These are phyloP conservation scores for Exophiala xenobiotica DNA, from an alignment of 2,329 filamentous ascomycete species.

Conservation along the genomic window DNA sequence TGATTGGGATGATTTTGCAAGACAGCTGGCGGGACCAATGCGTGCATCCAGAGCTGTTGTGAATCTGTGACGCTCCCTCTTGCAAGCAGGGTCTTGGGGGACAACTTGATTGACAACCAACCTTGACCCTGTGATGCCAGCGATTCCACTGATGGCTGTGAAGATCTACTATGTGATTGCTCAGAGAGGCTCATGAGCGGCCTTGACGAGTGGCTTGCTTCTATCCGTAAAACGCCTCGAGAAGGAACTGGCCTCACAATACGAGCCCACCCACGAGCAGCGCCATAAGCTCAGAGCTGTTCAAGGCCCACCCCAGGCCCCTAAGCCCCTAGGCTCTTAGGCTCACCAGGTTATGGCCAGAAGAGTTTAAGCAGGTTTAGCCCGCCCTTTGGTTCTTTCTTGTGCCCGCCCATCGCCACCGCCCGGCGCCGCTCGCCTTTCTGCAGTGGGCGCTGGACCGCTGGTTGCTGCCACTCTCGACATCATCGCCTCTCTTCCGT, in stretches of 20 bases:
- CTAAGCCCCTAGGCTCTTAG: background rate
- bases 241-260: too few species aligned
- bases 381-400: background rate
- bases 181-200: too few species aligned
- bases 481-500: constrained; percentile 11
- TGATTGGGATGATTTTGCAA: constrained; percentile 15
- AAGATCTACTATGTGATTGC: too few species aligned
- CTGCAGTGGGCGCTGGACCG: too few species aligned
- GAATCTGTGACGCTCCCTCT: constrained; percentile 9
- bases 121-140: constrained; percentile 10
- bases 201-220: background rate
- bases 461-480: too few species aligned
- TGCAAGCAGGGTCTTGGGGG: constrained; percentile 10
- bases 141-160: background rate
- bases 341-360: background rate
- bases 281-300: too few species aligned
- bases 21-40: constrained; percentile 19
- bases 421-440: constrained; percentile 7
- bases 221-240: background rate
- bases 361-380: constrained; percentile 2
- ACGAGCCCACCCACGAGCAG: too few species aligned
- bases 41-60: constrained; percentile 21
- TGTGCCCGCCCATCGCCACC: too few species aligned
- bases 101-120: background rate
- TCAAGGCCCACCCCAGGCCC: too few species aligned